phyloP scores from a whole-genome alignment of 2,329 filamentous ascomycete genomes.

The Fusarium lyarnte region DNA sequence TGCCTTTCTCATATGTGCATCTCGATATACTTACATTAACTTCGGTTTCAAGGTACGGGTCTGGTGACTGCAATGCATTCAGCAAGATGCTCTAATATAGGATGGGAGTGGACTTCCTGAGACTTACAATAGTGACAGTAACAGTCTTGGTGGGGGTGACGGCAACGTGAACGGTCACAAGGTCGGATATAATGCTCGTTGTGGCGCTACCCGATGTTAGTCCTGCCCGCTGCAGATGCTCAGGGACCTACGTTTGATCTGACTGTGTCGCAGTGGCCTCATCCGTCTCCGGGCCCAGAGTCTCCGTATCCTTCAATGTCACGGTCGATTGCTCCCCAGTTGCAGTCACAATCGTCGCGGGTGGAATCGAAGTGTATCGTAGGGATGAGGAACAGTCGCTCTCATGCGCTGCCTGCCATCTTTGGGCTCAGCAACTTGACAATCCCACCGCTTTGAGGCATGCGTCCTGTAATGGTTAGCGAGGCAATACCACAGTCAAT shows the following conservation, averaged over 20 bases:
- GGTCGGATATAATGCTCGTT: neutral
- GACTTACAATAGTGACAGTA: neutral
- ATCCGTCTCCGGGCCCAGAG: neutral
- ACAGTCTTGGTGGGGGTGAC: neutral
- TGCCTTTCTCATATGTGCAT: fast-evolving
- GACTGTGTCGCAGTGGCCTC: neutral
- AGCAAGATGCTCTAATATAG: fast-evolving
- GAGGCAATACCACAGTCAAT: fast-evolving
- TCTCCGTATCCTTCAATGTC: neutral
- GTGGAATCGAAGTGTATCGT: neutral
- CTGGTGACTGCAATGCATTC: neutral
- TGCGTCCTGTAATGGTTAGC: neutral
- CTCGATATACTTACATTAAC: neutral
- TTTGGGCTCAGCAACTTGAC: neutral
- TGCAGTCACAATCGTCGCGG: neutral
- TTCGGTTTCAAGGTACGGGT: neutral
- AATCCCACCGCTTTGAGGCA: neutral
- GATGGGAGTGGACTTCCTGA: fast-evolving
- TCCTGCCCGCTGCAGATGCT: fast-evolving
- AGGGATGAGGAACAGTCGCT: neutral
- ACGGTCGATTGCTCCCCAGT: neutral
- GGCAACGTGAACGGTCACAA: neutral
- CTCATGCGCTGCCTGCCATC: neutral
- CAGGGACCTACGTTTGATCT: neutral
- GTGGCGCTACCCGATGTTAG: neutral